Evolutionary conservation across 2,329 filamentous ascomycete species (phyloP).

Genomic region (Fusarium anthophilum): DNA sequence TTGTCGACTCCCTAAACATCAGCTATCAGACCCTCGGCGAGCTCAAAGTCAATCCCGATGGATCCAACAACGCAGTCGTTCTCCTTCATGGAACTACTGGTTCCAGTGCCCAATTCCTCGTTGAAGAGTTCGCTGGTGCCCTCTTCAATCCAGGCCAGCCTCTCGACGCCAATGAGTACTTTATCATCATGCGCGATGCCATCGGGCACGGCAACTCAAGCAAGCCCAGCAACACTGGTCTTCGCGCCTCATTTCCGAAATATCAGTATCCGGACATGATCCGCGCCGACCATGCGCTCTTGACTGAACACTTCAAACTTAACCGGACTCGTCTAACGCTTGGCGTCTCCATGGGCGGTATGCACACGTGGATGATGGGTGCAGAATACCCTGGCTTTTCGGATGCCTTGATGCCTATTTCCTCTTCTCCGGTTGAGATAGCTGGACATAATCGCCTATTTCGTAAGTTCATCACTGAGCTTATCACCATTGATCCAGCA

Average conservation of each 20-base stretch:
- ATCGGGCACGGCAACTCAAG: slow-evolving; percentile 28
- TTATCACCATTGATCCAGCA: slow-evolving; percentile 13
- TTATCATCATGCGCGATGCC: slow-evolving; percentile 23
- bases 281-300: background rate
- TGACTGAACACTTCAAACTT: slow-evolving; percentile 12
- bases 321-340: slow-evolving; percentile 1
- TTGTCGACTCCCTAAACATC: background rate
- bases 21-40: slow-evolving; percentile 25
- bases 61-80: slow-evolving; percentile 18
- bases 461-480: slow-evolving; percentile 20
- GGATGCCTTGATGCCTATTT: slow-evolving; percentile 21
- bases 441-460: slow-evolving; percentile 16
- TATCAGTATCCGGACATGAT: slow-evolving; percentile 22
- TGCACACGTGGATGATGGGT: slow-evolving; percentile 28
- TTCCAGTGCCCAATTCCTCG: background rate
- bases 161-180: slow-evolving; percentile 10
- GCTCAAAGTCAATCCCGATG: slow-evolving; percentile 10
- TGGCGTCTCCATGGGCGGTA: slow-evolving; percentile 25
- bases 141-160: slow-evolving; percentile 16
- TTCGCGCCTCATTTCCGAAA: slow-evolving; percentile 6
- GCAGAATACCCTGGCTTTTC: background rate
- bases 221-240: slow-evolving; percentile 11
- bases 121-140: slow-evolving; percentile 3
- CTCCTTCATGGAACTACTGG: slow-evolving; percentile 11
- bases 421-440: slow-evolving; percentile 8